These are phyloP conservation scores for Iberis pinnata DNA, from an alignment of 345 rosid species.

Conservation along the genomic window DNA sequence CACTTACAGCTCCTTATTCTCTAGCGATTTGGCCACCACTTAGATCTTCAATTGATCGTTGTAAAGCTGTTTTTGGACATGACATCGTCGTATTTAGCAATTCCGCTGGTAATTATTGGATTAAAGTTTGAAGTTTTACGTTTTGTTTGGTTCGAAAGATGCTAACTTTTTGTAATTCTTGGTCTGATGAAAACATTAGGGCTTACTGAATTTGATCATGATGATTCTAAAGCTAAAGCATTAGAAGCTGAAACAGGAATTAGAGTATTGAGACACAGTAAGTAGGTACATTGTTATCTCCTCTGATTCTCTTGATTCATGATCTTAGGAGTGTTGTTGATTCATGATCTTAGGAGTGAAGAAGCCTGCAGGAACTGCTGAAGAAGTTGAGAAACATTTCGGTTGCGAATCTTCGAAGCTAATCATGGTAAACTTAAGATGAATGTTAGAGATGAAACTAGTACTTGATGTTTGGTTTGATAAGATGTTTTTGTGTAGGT, in stretches of 20 bases:
- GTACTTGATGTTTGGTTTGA: neutral
- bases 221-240: constrained; percentile 69
- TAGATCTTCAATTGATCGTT: constrained; percentile 51
- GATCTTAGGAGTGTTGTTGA: neutral
- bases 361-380: constrained; percentile 93
- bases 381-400: constrained; percentile 91
- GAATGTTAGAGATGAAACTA: constrained; percentile 2
- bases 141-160: constrained; percentile 1
- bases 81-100: constrained; percentile 86
- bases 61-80: constrained; percentile 77
- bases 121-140: constrained; percentile 2
- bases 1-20: constrained; percentile 83
- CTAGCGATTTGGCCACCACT: constrained; percentile 68
- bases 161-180: neutral
- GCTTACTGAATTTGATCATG: constrained; percentile 76
- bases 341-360: constrained; percentile 45
- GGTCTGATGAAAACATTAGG: constrained; percentile 37
- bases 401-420: constrained; percentile 75
- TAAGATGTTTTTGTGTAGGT: constrained; percentile 43
- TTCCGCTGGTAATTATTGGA: constrained; percentile 60
- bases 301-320: neutral
- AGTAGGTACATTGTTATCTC: too few relatives aligned
- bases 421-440: constrained; percentile 88
- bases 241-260: constrained; percentile 85
- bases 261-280: constrained; percentile 85